These are phyloP conservation scores for Aspergillus sp. DNA, from an alignment of 2,329 filamentous ascomycete species.

Conservation along the genomic window DNA sequence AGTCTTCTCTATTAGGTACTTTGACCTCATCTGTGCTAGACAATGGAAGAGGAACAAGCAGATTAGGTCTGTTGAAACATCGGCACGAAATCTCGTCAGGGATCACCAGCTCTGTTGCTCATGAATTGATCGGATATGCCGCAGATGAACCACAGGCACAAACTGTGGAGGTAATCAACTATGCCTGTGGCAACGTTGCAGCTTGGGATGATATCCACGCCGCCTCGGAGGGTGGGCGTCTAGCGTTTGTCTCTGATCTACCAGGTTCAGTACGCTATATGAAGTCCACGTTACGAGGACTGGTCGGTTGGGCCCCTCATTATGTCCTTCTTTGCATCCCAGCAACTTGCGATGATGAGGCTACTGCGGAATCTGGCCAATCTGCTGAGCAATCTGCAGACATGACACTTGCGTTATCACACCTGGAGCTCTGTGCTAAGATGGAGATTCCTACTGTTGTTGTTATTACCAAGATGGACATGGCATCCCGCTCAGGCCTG, in stretches of 20 bases:
- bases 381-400: conserved; percentile 47
- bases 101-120: conserved; percentile 89
- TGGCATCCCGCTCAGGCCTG: conserved; percentile 73
- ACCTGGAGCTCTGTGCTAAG: conserved; percentile 82
- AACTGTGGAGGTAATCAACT: conserved; percentile 69
- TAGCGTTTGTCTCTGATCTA: conserved; percentile 89
- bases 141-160: conserved; percentile 19
- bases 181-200: conserved; percentile 79
- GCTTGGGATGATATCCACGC: conserved; percentile 95
- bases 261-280: conserved; percentile 88
- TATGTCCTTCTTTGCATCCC: conserved; percentile 89
- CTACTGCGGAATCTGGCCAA: conserved; percentile 16
- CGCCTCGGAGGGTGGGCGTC: conserved; percentile 67
- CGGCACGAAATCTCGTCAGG: conserved; percentile 90
- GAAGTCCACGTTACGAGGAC: conserved; percentile 80
- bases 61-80: conserved; percentile 85
- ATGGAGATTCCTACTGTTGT: conserved; percentile 76
- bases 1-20: conserved; percentile 86
- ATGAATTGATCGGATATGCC: conserved; percentile 87
- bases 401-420: conserved; percentile 73
- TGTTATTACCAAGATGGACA: conserved; percentile 86
- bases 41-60: conserved; percentile 87
- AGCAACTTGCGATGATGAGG: conserved; percentile 67
- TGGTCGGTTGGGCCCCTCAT: conserved; percentile 95
- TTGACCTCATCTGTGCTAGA: conserved; percentile 85